Conservation (phyloP, 176 grass and related monocot genomes). For the Sorghum bicolor region Sorghum_bicolor_NCBIv3 NC_012871.2:75084001-75084500, state of each 20-base stretch:
- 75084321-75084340: no score
- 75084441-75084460: no score
- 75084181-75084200: background rate
- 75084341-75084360: no score
- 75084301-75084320: no score
- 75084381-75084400: no score
- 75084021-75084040: constrained; percentile 26
- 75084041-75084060: constrained; percentile 42
- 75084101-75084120: background rate
- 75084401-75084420: background rate
- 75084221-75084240: no score
- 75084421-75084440: background rate
- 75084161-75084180: background rate
- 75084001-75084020: constrained; percentile 5
- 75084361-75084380: no score
- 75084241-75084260: no score
- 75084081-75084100: background rate
- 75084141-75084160: constrained; percentile 34
- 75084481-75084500: background rate
- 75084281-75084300: background rate
- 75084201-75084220: background rate
- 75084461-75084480: background rate
- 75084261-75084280: no score
- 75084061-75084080: background rate
- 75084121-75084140: constrained; percentile 1